Base-by-base conservation (phyloP, 176 grass and related monocot species). In the Elymus sibiricus region DNA sequence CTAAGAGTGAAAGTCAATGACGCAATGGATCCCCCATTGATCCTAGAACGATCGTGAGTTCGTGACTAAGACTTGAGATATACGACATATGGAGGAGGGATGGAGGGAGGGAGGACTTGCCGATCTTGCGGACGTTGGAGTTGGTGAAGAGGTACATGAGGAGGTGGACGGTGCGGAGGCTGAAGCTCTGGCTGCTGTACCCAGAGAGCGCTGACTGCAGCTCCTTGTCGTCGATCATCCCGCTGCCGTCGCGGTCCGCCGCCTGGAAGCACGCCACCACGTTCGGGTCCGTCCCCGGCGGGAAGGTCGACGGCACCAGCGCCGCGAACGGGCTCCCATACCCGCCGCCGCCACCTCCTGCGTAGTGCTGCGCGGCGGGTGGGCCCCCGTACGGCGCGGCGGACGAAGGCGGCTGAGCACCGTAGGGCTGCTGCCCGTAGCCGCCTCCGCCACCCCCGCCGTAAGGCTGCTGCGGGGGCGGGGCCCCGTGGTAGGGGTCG, bases 61-160 rank as follows among this genome's bases (percentile, higher is more conserved):
- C 16, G 25, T 22, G 51, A 1, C 1, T 4, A n/a, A 25, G 27
- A 75, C 1, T 19, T 71, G n/a, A 62, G 56, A 64, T 40, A 56
- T 56, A 72, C 7, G 60, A 22, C 4, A 11, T 17, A 38, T 9
- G 60, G 16, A 66, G 24, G 86, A 53, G 19, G 27, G 11, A 64
- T 3, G 13, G 6, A 40, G 21, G 16, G 19, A 11, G 24, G 13
- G 19, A 65, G 22, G 19, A 42, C 21, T 53, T 55, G 92, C 97
- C 97, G 72, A 98, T 98, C 88, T 86, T 98, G 58, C 94, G 94
- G 40, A 94, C 79, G 74, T 91, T 98, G 26, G 92, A 90, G 87
- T 89, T 92, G 59, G 93, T 95, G 92, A 98, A 98, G 71, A 94
- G 88, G 86, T 98, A 92, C 97, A 98, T 98, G 76, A 98, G 97